Percentiles rank a stretch among this genome's conserved stretches.
These are phyloP conservation scores for Saitozyma podzolica DNA, from an alignment of 768 basidiomycete genomes.

Conservation along the genomic window DNA sequence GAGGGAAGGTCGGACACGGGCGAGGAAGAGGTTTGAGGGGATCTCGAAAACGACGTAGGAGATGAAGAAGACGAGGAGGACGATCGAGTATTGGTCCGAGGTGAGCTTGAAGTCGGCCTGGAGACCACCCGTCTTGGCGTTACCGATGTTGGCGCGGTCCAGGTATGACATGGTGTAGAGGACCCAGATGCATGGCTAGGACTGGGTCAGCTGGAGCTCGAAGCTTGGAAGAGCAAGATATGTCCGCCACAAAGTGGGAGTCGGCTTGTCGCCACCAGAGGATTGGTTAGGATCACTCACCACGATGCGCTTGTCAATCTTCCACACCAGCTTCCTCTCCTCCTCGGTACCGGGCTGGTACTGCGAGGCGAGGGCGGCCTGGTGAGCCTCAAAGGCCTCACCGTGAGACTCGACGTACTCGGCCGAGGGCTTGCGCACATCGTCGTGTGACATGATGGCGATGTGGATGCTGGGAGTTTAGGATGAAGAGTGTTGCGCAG, in stretches of 20 bases:
- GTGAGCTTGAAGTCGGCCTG: conserved; percentile 44
- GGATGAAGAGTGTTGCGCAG: background rate
- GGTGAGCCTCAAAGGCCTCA: conserved; percentile 17
- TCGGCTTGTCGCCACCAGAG: background rate
- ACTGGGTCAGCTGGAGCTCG: background rate
- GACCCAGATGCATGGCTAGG: conserved; percentile 36
- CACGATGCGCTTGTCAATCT: conserved; percentile 42
- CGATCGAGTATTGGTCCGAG: conserved; percentile 49
- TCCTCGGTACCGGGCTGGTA: conserved; percentile 38
- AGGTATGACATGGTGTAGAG: conserved; percentile 44
- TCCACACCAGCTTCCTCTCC: conserved; percentile 37
- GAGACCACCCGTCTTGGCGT: conserved; percentile 51
- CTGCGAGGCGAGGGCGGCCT: conserved; percentile 26
- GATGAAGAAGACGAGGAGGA: conserved; percentile 44
- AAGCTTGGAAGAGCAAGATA: background rate
- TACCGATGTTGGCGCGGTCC: conserved; percentile 50
- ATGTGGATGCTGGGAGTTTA: background rate
- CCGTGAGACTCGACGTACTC: conserved; percentile 31
- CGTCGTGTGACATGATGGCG: conserved; percentile 8
- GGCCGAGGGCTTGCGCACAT: conserved; percentile 22
- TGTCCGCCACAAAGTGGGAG: background rate
- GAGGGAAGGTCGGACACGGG: conserved; percentile 45
- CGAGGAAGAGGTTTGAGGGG: conserved; percentile 45
- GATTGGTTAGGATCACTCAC: conserved; percentile 6
- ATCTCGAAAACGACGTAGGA: conserved; percentile 43